Conservation (phyloP, 2,329 filamentous ascomycete species). For the Myotisia sp. region DNA sequence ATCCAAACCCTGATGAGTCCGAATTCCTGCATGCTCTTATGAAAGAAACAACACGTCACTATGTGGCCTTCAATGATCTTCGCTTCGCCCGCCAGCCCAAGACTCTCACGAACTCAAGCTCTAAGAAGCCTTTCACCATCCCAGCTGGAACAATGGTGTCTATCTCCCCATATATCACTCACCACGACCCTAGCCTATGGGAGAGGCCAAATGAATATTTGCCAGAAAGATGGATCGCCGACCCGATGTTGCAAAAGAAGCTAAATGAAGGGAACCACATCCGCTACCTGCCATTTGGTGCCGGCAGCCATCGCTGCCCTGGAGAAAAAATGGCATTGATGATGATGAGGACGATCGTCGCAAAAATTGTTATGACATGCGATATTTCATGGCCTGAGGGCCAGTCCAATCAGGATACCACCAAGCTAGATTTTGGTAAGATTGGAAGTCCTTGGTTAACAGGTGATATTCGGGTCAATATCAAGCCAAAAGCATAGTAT, state of each 20-base stretch:
- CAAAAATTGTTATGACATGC: conserved; percentile 8
- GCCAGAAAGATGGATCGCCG: conserved; percentile 10
- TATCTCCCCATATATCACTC: conserved; percentile 11
- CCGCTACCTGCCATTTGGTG: conserved; percentile 10
- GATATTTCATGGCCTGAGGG: conserved; percentile 8
- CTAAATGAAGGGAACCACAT: conserved; percentile 6
- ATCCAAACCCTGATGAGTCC: conserved; percentile 8
- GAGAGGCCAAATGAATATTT: conserved; percentile 7
- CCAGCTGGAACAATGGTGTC: conserved; percentile 10
- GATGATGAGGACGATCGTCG: conserved; percentile 8
- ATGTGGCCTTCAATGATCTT: conserved; percentile 10
- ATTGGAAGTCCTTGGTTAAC: conserved; percentile 12
- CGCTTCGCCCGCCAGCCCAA: conserved; percentile 9
- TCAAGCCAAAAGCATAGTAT: conserved; percentile 5
- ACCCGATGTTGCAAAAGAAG: conserved; percentile 6
- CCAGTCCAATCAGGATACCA: conserved; percentile 6
- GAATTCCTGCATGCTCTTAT: conserved; percentile 9
- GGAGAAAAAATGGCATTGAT: conserved; percentile 11
- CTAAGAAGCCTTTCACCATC: conserved; percentile 9
- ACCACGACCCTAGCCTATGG: conserved; percentile 11
- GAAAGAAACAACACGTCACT: conserved; percentile 12
- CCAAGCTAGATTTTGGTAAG: conserved; percentile 10
- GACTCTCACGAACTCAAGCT: conserved; percentile 6
- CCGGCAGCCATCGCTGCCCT: conserved; percentile 11
- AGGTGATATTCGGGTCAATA: conserved; percentile 9